Base-by-base conservation (phyloP, 768 basidiomycete species). In the Boletus sp. region DNA sequence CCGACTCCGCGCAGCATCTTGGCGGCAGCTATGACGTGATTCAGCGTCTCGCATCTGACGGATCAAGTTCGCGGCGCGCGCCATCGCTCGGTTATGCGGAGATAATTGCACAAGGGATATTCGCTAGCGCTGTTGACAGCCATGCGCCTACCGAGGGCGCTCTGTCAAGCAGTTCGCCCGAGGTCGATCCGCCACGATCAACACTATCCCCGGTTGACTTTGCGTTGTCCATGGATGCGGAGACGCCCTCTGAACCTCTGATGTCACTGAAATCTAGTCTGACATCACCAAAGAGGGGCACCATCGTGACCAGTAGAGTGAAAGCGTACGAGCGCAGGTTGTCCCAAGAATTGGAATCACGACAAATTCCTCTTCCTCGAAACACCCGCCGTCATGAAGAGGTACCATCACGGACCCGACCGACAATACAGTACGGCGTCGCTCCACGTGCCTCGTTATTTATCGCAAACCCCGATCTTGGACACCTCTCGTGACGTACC, bases 1-100 rank as follows among this genome's bases (percentile, higher is more conserved):
- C 89, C 32, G 87, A 82, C 50, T 79, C 77, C 9, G 81, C 89
- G 54, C 90, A 90, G 63, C 75, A 77, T 54, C 79, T 90, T 64
- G 86, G 80, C 2, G 83, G 78, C 29, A 79, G 74, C 37, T 84
- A 90, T 80, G 86, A 89, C 71, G 85, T 92, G 44, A 79, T 85
- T 36, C 86, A 90, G 72, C 75, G 81, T 35, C 64, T 67, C 39
- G 69, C 62, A 8, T 70, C 70, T 11, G 71, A 73, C 46, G 64
- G 58, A 47, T 72, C 72, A 28, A 52, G 55, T 33, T 68, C 63
- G 24, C 52, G 61, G 20, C 61, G 68, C n/a, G 61, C 56, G 35
- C 58, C 59, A 8, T 72, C 68, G 57, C 59, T 62, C 58, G 61
- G 59, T 56, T 70, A 65, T 46, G 59, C 59, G 52, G 66, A 64